Evolutionary conservation across 352 stramenopile species (phyloP), one percentile per base, ranked within the genome.

Genomic region (Globisporangium yorkense): DNA sequence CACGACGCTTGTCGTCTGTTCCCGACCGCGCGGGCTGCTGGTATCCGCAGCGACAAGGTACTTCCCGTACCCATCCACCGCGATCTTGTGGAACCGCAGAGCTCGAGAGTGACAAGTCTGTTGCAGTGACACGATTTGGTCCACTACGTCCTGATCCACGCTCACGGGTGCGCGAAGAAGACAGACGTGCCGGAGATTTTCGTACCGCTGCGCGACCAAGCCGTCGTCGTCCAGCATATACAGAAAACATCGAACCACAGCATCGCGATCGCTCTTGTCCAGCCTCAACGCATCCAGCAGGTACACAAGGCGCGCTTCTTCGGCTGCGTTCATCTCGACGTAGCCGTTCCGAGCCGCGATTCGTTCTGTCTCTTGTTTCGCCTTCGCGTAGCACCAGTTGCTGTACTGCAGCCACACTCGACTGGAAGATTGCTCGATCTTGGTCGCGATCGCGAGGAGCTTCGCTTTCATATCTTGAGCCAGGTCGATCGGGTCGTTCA

Each of bases 361-460:
- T 5, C 54, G 62, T 35, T 77, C 75, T 5, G 89, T 61, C 47
- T 70, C 65, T 7, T 56, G 57, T 37, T 72, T 79, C 13, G 73
- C 76, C 39, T 70, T 73, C 39, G 76, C 62, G 44, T 93, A 89
- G 35, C 74, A 88, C 84, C 84, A 93, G 54, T 89, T 67, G 58
- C 79, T 78, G 48, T 88, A 93, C 27, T 66, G 55, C 45, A 83
- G 56, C 80, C 80, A 93, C 1, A 71, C 75, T 37, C 74, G 72
- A 5, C 67, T 46, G 48, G 74, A 83, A 31, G 60, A 63, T 33
- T 74, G 68, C 0, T 57, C 57, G 20, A 87, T 47, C 12, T 62
- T 43, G 6, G 73, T 75, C 4, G 78, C 80, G 54, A 73, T 21
- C 48, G 37, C 45, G 31, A 70, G 35, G 60, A 64, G 41, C 1